phyloP scores from a whole-genome alignment of 768 basidiomycete genomes.

The Multifurca ochricompacta region DNA sequence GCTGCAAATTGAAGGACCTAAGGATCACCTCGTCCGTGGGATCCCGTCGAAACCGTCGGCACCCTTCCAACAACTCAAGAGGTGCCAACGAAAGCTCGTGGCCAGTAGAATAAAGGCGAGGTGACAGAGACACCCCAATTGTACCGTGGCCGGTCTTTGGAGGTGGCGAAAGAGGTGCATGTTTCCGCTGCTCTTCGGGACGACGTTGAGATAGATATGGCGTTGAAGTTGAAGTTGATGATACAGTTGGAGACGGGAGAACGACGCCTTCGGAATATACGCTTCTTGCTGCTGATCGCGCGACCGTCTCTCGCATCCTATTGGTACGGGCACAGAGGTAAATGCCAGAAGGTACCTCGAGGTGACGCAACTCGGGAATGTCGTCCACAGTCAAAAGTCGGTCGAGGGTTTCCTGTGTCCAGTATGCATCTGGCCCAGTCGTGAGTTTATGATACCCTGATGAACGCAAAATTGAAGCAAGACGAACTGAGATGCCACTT shows the following conservation, averaged over 20 bases:
- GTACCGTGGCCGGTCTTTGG: neutral
- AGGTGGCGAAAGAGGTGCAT: neutral
- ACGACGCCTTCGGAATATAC: conserved; percentile 1
- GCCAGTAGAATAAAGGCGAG: neutral
- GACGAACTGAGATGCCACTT: conserved; percentile 36
- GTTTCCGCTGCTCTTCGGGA: neutral
- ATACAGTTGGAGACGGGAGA: neutral
- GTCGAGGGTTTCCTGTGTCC: conserved; percentile 54
- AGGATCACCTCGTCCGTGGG: conserved; percentile 14
- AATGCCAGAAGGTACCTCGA: conserved; percentile 50
- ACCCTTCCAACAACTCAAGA: conserved; percentile 11
- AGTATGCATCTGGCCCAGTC: conserved; percentile 62
- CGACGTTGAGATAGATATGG: conserved; percentile 4
- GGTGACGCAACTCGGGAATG: conserved; percentile 41
- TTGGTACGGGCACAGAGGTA: conserved; percentile 57
- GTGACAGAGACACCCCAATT: neutral
- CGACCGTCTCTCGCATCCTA: conserved; percentile 21
- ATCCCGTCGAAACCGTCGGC: conserved; percentile 9
- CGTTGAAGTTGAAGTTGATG: neutral
- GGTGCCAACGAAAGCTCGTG: conserved; percentile 15
- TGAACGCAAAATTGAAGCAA: neutral
- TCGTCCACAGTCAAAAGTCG: conserved; percentile 53
- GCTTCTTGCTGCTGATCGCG: conserved; percentile 11
- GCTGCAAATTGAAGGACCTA: conserved; percentile 1
- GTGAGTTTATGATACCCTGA: neutral